Base-by-base conservation (phyloP, 345 rosid species). In the Gossypium longicalyx region DNA sequence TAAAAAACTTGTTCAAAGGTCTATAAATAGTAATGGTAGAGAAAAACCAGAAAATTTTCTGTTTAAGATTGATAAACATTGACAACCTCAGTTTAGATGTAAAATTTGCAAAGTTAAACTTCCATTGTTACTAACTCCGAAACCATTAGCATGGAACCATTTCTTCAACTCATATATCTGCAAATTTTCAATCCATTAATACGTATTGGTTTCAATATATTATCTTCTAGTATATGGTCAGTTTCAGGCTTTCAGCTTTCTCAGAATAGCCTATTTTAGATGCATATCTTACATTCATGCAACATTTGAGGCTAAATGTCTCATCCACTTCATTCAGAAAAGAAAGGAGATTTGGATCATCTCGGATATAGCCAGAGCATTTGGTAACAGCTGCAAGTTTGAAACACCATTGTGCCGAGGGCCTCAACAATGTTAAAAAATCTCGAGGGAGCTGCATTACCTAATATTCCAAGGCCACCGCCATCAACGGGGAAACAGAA, bases 341-440 rank as follows among this genome's bases (percentile, higher is more conserved):
- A 41, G 51, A 43, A 41, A 27, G 69, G 19, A n/a, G 51, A 19
- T n/a, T 12, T n/a, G 25, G 48, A 64, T 41, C 4, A 34, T 3
- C 41, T 64, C 51, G 8, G 38, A 20, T 65, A n/a, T 17, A 63
- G 25, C 52, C 7, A 15, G 70, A 3, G 16, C 52, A 44, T 43
- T 41, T 3, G 29, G 29, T 43, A 43, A 63, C 23, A 64, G 51
- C 68, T n/a, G 22, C 48, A 54, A 12, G 47, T 44, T 22, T 53
- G 71, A 65, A 17, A 56, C 73, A 41, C 45, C 51, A 72, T 12
- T 15, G 7, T 60, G 52, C 48, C 76, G 7, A 49, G 22, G 64
- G 71, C 78, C 41, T 60, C 49, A 7, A 57, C 4, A 4, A 80
- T 85, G 83, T 44, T 53, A 49, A 49, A 72, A 43, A 77, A 53